Evolutionary conservation across 176 grass and related monocot species (phyloP), one percentile per base, ranked within the genome.

Genomic region (Tuctoria greenei): DNA sequence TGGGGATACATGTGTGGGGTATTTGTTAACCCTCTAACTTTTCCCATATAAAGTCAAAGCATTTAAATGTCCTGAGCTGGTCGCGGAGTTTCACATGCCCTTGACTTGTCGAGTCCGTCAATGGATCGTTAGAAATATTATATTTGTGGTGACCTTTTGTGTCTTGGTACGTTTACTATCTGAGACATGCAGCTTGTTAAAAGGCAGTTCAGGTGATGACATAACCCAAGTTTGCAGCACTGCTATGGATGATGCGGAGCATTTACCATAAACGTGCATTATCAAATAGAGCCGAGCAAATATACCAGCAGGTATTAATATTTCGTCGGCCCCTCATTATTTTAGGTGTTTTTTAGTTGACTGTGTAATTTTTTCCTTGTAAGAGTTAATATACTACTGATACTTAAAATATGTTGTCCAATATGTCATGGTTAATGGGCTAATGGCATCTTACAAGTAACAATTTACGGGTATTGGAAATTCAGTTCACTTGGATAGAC

Each of bases 31-130:
- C 2, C 39, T 54, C 36, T 73, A 67, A 47, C 11, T 71, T 78
- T 76, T 84, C 23, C 51, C 51, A 18, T 79, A 28, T 64, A 97
- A 91, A 51, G 79, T 12, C n/a, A 66, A 86, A 79, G 91, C 73
- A 40, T 89, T 87, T 59, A 88, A 93, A 85, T 97, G 91, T 52
- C 86, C 91, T 27, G 84, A 90, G 20, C 81, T 85, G 69, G 55
- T 89, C 35, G 95, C 88, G 9, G 67, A 84, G 79, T 84, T 89
- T 59, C 83, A 87, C 66, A 86, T 85, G 80, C 85, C 93, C 13
- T 56, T 88, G 27, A 37, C 35, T 44, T 97, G 93, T 69, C 73
- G 54, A 67, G 20, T 82, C 20, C 73, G 40, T 41, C 93, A 88
- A 62, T 97, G 93, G 94, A 72, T 93, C 21, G 39, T 66, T 73